A percentile compares a stretch with the other conserved stretches of the same genome.
Evolutionary conservation across 495 filamentous ascomycete species (phyloP).

Genomic region (Geoglossum glabrum): DNA sequence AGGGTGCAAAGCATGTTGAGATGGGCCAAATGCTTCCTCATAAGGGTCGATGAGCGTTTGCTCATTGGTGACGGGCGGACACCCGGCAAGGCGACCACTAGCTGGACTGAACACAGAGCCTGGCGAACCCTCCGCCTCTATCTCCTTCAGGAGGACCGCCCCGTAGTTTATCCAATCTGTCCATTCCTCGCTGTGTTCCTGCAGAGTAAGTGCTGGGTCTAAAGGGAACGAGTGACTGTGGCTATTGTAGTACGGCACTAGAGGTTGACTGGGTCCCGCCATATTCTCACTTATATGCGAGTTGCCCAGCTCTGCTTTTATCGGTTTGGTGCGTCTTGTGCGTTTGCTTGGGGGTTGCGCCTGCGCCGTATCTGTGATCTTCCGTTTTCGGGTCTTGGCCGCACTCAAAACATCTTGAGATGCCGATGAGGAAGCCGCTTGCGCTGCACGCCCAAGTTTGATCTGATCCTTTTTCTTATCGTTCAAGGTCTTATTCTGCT

Average conservation of each 20-base stretch:
- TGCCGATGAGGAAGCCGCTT: not conserved
- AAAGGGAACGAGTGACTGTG: not conserved
- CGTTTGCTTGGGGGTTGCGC: not conserved
- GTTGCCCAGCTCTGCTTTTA: not conserved
- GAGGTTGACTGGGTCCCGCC: not conserved
- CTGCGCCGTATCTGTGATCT: not conserved
- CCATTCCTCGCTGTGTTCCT: not conserved
- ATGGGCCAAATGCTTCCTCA: not conserved
- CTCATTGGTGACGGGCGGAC: not conserved
- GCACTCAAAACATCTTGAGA: not conserved
- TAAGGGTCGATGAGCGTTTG: not conserved
- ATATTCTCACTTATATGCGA: not conserved
- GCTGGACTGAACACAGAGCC: not conserved
- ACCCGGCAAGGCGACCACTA: not conserved
- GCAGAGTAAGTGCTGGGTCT: not conserved
- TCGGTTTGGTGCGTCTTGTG: not conserved
- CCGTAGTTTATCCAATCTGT: not conserved
- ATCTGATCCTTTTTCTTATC: constrained; percentile 3
- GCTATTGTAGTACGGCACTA: too few relatives aligned
- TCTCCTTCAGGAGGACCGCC: not conserved
- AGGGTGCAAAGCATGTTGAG: not conserved
- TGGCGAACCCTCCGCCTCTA: too few relatives aligned
- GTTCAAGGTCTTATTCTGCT: constrained; percentile 3
- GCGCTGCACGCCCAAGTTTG: not conserved
- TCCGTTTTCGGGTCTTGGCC: not conserved